Base-by-base conservation (phyloP, 352 stramenopile species). In the Pythium folliculosum region DNA sequence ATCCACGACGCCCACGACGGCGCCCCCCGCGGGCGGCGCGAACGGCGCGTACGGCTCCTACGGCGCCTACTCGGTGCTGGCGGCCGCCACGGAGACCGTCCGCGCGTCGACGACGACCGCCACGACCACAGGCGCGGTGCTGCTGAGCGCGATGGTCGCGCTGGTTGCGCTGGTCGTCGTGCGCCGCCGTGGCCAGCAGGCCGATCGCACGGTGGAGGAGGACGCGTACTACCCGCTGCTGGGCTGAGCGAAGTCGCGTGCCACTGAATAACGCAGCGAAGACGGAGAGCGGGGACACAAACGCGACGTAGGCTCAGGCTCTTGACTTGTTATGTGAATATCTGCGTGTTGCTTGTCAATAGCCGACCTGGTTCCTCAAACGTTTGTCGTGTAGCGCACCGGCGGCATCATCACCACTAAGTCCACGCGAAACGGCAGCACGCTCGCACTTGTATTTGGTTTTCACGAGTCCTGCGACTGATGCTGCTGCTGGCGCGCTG, bases 161-260 rank as follows among this genome's bases (percentile, higher is more conserved):
- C 5, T 32, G 1, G 58, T 65, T 22, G 77, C 78, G 25, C n/a
- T 57, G 5, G 58, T 65, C 49, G 78, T 81, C 27, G 78, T 84
- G 21, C 59, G 51, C 23, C 72, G 72, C 53, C 79, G 72, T 19
- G 70, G 72, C 44, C 44, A 49, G 10, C 61, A 32, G 27, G 27
- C 40, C 40, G 17, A 8, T 3, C 13, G 40, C 22, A 55, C 57
- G 43, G 43, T 63, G 21, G 43, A 60, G 2, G 75, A 88, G 7
- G 79, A 88, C 45, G 81, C 78, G 25, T 87, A 88, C 63, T 87
- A 88, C 45, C 79, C 79, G 49, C 72, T 90, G 37, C 67, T 90
- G 61, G 70, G 80, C 60, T 89, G 83, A 57, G 48, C 12, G n/a
- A 53, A 2, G 17, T 14, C 13, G 40, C n/a, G 13, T n/a, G 40